Conservation (phyloP, 495 filamentous ascomycete species). For the Penicillium samsonianum region DNA sequence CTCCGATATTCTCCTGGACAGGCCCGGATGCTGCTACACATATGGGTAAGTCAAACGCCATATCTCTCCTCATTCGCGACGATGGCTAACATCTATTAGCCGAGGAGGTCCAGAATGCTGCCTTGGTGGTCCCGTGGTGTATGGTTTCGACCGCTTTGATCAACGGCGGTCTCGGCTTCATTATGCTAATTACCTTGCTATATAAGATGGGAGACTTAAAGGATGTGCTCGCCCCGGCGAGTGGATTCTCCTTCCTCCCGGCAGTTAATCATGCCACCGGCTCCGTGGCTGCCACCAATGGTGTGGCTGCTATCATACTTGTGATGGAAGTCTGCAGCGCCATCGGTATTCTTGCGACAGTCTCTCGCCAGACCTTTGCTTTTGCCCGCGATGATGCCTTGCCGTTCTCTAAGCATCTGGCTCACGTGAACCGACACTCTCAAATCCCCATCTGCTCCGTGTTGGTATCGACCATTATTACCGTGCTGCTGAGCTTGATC, state of each 20-base stretch:
- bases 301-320: conserved; percentile 42
- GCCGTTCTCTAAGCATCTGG: conserved; percentile 38
- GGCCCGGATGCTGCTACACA: conserved; percentile 44
- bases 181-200: conserved; percentile 47
- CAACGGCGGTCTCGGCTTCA: conserved; percentile 45
- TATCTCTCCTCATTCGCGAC: background rate
- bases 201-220: conserved; percentile 47
- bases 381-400: conserved; percentile 56
- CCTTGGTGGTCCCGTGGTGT: conserved; percentile 44
- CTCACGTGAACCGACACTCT: conserved; percentile 39
- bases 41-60: conserved; percentile 30
- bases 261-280: conserved; percentile 36
- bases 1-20: conserved; percentile 44
- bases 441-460: conserved; percentile 58
- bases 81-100: conserved; percentile 23
- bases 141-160: conserved; percentile 47
- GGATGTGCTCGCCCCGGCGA: conserved; percentile 33
- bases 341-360: conserved; percentile 42
- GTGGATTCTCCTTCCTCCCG: conserved; percentile 41
- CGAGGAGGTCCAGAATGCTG: conserved; percentile 53
- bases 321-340: conserved; percentile 44
- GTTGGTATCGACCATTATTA: conserved; percentile 50
- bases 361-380: conserved; percentile 49
- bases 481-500: conserved; percentile 47
- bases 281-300: conserved; percentile 33